A percentile compares a stretch with the other conserved stretches of the same genome.
These are phyloP conservation scores for Leishmania gerbilli DNA, from an alignment of 208 protist genomes.

Conservation along the genomic window DNA sequence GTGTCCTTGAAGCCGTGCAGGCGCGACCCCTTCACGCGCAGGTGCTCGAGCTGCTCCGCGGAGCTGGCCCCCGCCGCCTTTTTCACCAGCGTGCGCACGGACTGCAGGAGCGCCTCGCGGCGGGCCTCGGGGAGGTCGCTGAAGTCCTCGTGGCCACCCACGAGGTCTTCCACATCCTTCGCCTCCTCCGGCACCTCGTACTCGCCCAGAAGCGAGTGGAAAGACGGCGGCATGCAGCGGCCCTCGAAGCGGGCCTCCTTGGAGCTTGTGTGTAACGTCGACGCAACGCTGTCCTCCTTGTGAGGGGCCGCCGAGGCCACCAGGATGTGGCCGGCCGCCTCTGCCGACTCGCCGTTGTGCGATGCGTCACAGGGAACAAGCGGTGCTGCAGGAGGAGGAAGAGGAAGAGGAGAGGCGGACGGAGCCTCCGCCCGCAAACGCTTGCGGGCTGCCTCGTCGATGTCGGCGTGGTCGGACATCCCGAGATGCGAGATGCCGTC, in stretches of 20 bases:
- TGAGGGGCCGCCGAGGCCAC: background rate
- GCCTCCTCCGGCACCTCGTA: slow-evolving; percentile 79
- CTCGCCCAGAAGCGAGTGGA: slow-evolving; percentile 54
- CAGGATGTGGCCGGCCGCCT: background rate
- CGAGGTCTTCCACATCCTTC: slow-evolving; percentile 81
- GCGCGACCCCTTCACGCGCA: slow-evolving; percentile 75
- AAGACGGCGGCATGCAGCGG: slow-evolving; percentile 54
- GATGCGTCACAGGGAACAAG: background rate
- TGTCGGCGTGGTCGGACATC: background rate
- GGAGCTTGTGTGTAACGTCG: slow-evolving; percentile 35
- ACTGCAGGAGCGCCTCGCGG: slow-evolving; percentile 62
- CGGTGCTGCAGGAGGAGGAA: background rate
- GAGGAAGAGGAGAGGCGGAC: background rate
- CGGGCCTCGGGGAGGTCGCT: slow-evolving; percentile 68
- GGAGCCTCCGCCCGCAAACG: slow-evolving; percentile 18
- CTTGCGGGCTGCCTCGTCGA: slow-evolving; percentile 26
- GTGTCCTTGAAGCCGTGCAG: slow-evolving; percentile 86
- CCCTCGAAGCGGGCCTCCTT: slow-evolving; percentile 75
- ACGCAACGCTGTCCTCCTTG: background rate
- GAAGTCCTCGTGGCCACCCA: slow-evolving; percentile 78
- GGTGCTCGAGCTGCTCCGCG: slow-evolving; percentile 65
- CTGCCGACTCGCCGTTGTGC: background rate
- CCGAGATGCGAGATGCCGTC: background rate
- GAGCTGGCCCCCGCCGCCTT: slow-evolving; percentile 29
- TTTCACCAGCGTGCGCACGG: slow-evolving; percentile 58